Percentiles rank a stretch among this genome's conserved stretches.
phyloP scores from a whole-genome alignment of 768 basidiomycete genomes.

The Leccinum disarticulatum region DNA sequence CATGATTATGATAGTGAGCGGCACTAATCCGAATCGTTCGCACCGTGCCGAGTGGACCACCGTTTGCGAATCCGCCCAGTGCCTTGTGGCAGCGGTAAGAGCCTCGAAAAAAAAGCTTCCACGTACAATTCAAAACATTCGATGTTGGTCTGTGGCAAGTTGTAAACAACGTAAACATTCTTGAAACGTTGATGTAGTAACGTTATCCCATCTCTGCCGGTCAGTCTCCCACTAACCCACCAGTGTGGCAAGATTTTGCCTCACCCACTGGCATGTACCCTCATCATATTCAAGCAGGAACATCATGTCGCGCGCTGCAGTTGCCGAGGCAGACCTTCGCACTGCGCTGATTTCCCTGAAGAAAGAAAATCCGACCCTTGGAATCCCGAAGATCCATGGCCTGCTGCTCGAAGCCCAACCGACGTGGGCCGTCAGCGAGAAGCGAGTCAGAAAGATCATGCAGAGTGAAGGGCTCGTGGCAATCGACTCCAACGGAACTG shows the following conservation, averaged over 20 bases:
- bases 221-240: neutral
- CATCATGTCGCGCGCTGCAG: constrained; percentile 16
- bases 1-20: neutral
- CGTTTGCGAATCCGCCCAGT: neutral
- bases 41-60: neutral
- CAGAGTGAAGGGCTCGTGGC: constrained; percentile 54
- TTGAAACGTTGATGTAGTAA: neutral
- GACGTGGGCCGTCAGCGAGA: constrained; percentile 81
- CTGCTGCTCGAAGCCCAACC: constrained; percentile 58
- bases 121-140: neutral
- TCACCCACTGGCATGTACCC: neutral
- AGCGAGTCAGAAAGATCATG: constrained; percentile 71
- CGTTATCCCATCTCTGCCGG: neutral
- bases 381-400: constrained; percentile 69
- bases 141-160: neutral
- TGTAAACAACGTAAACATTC: neutral
- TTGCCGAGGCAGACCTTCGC: constrained; percentile 59
- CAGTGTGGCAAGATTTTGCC: neutral
- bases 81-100: neutral
- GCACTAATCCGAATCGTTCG: neutral
- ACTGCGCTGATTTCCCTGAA: constrained; percentile 55
- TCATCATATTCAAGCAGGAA: neutral
- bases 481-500: constrained; percentile 2
- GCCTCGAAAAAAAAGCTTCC: neutral
- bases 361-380: constrained; percentile 57